Evolutionary conservation across 495 filamentous ascomycete genomes (phyloP), one percentile per base, ranked within the genome.

Genomic region (Lentithecium fluviatile): DNA sequence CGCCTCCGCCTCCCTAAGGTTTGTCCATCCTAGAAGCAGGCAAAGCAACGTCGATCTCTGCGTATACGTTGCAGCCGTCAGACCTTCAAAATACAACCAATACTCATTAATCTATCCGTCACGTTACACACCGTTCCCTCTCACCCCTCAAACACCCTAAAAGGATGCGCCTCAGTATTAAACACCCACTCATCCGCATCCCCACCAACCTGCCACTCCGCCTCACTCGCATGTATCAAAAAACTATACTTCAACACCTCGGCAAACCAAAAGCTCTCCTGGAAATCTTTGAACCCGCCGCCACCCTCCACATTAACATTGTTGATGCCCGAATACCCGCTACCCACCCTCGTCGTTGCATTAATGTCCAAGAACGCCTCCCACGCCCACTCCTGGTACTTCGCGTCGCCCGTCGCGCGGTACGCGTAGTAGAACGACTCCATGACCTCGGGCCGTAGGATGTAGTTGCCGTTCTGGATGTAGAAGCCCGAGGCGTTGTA

Each of bases 401-500:
- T 73, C 38, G 70, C 65, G 13, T 91, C 80, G 15, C 87, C 86
- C 2, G 91, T 95, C 8, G 86, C 78, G 15, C 88, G 82, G 72
- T 88, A 94, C 0, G 89, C 90, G 68, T 96, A 93, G 79, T 95
- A 96, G 72, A 86, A 88, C 62, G 85, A 88, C 74, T 96, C 91
- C 19, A 95, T 80, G 1, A 91, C 89, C 70, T 96, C 91, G 1
- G 91, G 91, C 0, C 91, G 81, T 37, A 96, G 79, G 0, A 86
- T 76, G 69, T 95, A 96, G 15, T 65, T 50, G 0, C 71, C 70
- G 24, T 73, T 76, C n/a, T 69, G 79, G 71, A 91, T 85, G 71
- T 86, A 95, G 78, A 89, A 95, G 0, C 91, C 91, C 8, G 83
- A 75, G 11, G 71, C 54, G 12, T 79, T 62, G 71, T 86, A 94